Base-by-base conservation (phyloP, 176 grass and related monocot genomes). In the Triticum urartu region DNA sequence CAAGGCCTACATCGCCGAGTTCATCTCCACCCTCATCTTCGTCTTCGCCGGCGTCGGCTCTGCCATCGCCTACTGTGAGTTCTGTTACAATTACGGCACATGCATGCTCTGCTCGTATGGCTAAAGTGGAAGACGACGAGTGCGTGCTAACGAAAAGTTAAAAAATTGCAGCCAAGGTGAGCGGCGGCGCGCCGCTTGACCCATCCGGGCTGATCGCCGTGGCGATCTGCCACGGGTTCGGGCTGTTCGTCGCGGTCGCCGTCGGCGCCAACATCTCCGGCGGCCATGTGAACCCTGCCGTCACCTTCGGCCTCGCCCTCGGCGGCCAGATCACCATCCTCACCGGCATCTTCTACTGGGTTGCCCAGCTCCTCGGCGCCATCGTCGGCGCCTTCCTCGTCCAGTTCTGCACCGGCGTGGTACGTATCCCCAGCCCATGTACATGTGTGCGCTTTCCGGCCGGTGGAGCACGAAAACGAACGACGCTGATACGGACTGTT, bases 321-420 rank as follows among this genome's bases (percentile, higher is more conserved):
- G 94, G 94, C 33, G 94, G 94, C 24, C 94, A 95, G 74, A 95
- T 95, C 86, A 95, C 94, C 71, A 91, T 93, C 78, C 91, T 95
- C 20, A 93, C 94, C 18, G 94, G 91, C 64, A 13, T 95, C 84
- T 91, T 95, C 88, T 95, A 93, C 67, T 93, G 94, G 94, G 30
- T 95, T 9, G 94, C 91, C 34, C 94, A 95, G 86, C 89, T 93
- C 50, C 86, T 95, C 60, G 91, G 94, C 21, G 94, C 93, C 77
- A 81, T 89, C 79, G 86, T 89, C 30, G 93, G 91, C 71, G 83
- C 93, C 54, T 74, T 91, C 64, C 91, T 95, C 45, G 85, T 95
- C 54, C 82, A 85, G 65, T 92, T 72, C 64, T 83, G 64, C 84
- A 95, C 94, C 11, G 94, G 94, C 67, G 9, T 79, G 78, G 90